Evolutionary conservation across 1,284 basidiomycete genomes (phyloP).

Genomic region (Baeospora myosura): DNA sequence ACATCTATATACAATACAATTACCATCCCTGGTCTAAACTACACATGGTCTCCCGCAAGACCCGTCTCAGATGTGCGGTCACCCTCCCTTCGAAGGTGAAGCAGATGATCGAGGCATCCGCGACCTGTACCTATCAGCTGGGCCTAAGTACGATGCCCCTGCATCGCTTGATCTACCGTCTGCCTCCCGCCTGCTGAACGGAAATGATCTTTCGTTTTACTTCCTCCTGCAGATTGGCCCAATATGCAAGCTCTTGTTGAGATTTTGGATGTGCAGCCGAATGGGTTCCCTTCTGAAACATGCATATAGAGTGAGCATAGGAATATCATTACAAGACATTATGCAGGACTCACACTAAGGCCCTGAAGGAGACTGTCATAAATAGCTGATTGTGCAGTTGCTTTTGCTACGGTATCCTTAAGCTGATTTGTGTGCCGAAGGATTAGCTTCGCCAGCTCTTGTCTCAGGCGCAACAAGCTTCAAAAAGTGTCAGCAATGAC

Average conservation of each 20-base stretch:
- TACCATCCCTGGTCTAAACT: no score
- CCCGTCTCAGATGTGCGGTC: no score
- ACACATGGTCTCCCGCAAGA: no score
- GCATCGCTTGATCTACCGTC: no score
- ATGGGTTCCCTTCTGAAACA: slow-evolving; percentile 43
- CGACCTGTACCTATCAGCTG: no score
- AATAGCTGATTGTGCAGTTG: slow-evolving; percentile 63
- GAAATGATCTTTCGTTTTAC: slow-evolving; percentile 43
- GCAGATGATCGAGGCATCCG: no score
- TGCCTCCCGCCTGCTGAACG: slow-evolving; percentile 17
- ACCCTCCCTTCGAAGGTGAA: no score
- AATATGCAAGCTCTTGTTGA: slow-evolving; percentile 51
- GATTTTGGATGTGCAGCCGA: slow-evolving; percentile 49
- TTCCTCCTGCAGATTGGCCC: slow-evolving; percentile 52
- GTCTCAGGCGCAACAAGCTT: slow-evolving; percentile 80
- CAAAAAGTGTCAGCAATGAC: slow-evolving; percentile 7
- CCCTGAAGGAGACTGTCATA: slow-evolving; percentile 76
- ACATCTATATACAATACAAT: no score
- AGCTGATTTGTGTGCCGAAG: slow-evolving; percentile 64
- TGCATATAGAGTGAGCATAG: slow-evolving; percentile 5
- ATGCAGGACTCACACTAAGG: slow-evolving; percentile 53
- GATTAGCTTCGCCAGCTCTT: slow-evolving; percentile 80
- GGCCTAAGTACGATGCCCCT: no score
- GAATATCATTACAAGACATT: not conserved
- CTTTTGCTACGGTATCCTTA: slow-evolving; percentile 52